A percentile compares a stretch with the other conserved stretches of the same genome.
Evolutionary conservation across 2,329 filamentous ascomycete species (phyloP).

Genomic region (Madurella mycetomatis): DNA sequence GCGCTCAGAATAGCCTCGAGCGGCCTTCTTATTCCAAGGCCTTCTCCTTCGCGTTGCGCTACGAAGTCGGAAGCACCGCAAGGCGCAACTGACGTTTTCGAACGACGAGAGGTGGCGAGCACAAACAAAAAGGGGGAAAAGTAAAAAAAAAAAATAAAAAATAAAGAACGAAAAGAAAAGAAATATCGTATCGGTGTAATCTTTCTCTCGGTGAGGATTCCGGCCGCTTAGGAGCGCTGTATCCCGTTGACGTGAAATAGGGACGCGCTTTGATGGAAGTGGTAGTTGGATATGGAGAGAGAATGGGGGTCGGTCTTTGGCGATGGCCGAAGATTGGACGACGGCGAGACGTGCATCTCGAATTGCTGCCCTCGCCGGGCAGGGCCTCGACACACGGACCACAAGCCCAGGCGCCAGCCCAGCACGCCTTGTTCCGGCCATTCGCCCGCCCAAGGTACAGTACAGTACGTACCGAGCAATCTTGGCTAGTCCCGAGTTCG

Average conservation of each 20-base stretch:
- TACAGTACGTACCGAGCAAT: too few relatives aligned
- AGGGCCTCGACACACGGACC: neutral
- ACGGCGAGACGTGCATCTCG: conserved; percentile 24
- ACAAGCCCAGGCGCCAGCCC: neutral
- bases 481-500: neutral
- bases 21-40: too few relatives aligned
- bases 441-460: too few relatives aligned
- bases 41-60: too few relatives aligned
- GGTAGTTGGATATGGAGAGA: conserved; percentile 14
- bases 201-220: neutral
- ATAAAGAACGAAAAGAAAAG: neutral
- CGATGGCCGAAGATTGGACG: conserved; percentile 22
- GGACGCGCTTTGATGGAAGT: conserved; percentile 8
- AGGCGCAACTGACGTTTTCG: neutral
- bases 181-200: neutral
- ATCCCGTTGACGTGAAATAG: neutral
- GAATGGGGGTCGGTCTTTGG: conserved; percentile 9
- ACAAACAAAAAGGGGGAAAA: neutral
- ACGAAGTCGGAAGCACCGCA: too few relatives aligned
- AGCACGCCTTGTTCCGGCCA: neutral
- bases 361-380: conserved; percentile 18
- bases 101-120: neutral
- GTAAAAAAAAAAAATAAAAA: too few relatives aligned
- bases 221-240: neutral
- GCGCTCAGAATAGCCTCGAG: too few relatives aligned